phyloP scores from a whole-genome alignment of 345 rosid genomes.

The Atalantia buxifolia region DNA sequence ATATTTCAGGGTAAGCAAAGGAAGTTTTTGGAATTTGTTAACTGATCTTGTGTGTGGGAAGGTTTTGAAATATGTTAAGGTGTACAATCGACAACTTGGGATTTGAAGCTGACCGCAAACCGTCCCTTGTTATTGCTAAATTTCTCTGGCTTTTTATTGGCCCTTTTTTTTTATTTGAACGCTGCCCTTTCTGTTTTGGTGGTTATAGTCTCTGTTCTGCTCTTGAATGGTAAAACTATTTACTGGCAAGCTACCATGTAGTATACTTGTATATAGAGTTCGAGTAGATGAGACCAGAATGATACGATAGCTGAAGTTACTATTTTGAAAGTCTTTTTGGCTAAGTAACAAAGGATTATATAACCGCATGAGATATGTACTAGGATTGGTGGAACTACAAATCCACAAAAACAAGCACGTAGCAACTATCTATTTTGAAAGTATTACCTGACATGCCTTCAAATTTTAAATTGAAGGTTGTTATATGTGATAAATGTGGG shows the following conservation, averaged over 20 bases:
- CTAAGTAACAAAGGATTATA: too few relatives aligned
- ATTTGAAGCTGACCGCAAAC: not conserved
- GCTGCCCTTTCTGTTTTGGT: not conserved
- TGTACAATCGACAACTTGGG: not conserved
- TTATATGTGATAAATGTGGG: not conserved
- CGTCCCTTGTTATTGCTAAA: not conserved
- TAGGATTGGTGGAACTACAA: too few relatives aligned
- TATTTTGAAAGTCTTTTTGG: not conserved
- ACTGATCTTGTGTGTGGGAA: not conserved
- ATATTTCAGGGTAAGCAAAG: conserved; percentile 7
- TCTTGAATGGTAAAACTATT: not conserved
- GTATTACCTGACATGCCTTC: not conserved
- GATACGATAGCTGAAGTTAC: not conserved
- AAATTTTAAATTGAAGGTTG: not conserved
- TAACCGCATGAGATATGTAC: too few relatives aligned
- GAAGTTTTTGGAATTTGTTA: not conserved
- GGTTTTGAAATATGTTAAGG: not conserved
- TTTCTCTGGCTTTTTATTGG: too few relatives aligned
- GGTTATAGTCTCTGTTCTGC: not conserved
- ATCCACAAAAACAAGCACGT: too few relatives aligned
- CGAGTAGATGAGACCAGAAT: not conserved
- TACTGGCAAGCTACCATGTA: not conserved
- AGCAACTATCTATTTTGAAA: not conserved
- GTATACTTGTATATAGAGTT: not conserved
- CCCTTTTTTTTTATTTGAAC: not conserved